These are phyloP conservation scores for Trichophyton benhamiae DNA, from an alignment of 2,329 filamentous ascomycete species.

Conservation along the genomic window DNA sequence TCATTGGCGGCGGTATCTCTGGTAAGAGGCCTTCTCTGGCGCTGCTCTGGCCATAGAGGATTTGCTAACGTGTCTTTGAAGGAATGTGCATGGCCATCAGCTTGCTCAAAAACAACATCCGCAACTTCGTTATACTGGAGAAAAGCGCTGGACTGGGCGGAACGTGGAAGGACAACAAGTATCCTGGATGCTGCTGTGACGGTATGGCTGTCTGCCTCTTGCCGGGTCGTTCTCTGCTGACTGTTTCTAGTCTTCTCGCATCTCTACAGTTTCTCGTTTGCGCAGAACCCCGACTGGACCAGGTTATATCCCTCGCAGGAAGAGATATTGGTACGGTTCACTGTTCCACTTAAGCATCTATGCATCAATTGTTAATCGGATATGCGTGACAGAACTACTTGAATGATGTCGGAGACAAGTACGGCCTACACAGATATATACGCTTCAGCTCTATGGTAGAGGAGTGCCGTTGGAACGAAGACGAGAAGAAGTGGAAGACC, in stretches of 20 bases:
- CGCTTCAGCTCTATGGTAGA: conserved; percentile 46
- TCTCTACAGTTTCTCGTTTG: conserved; percentile 50
- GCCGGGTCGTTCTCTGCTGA: background rate
- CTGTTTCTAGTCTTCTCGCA: conserved; percentile 37
- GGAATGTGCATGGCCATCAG: conserved; percentile 48
- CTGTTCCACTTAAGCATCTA: background rate
- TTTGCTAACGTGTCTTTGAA: conserved; percentile 6
- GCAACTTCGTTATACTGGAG: conserved; percentile 46
- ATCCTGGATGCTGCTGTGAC: conserved; percentile 45
- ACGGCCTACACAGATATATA: conserved; percentile 44
- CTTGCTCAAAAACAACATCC: conserved; percentile 38
- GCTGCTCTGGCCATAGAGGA: background rate
- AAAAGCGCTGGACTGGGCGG: conserved; percentile 43
- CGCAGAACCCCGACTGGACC: conserved; percentile 47
- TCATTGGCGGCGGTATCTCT: conserved; percentile 45
- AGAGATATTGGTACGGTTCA: conserved; percentile 39
- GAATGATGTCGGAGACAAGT: conserved; percentile 41
- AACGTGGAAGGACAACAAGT: conserved; percentile 46
- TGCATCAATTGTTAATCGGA: background rate
- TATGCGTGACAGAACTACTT: conserved; percentile 35
- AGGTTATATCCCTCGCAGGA: conserved; percentile 48
- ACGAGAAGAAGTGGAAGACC: conserved; percentile 39
- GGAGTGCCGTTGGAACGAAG: conserved; percentile 44
- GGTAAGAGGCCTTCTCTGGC: conserved; percentile 21
- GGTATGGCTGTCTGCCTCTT: conserved; percentile 18